Evolutionary conservation across 2,329 filamentous ascomycete species (phyloP).

Genomic region (Nothophoma quercina): DNA sequence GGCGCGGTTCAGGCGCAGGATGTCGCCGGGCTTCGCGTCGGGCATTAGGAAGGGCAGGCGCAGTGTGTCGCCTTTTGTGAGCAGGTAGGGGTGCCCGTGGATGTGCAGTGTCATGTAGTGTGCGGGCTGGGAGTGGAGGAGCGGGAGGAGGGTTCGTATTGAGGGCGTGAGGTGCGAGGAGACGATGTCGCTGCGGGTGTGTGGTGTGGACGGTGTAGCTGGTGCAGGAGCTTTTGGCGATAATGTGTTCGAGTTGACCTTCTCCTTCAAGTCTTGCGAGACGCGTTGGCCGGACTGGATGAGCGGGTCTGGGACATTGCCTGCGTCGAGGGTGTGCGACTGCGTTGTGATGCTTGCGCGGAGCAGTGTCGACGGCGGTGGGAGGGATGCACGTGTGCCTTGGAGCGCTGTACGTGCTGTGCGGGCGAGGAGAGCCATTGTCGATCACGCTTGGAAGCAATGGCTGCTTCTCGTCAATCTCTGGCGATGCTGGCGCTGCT

Average conservation of each 20-base stretch:
- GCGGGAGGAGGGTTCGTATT: slow-evolving; percentile 70
- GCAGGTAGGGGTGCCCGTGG: slow-evolving; percentile 79
- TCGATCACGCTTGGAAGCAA: slow-evolving; percentile 1
- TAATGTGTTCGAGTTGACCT: slow-evolving; percentile 25
- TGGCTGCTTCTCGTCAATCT: background rate
- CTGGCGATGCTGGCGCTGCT: background rate
- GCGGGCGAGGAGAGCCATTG: slow-evolving; percentile 55
- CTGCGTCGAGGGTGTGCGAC: slow-evolving; percentile 49
- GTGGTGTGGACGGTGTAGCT: slow-evolving; percentile 22
- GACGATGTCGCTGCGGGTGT: slow-evolving; percentile 38
- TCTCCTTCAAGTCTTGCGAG: slow-evolving; percentile 35
- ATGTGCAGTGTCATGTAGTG: slow-evolving; percentile 85
- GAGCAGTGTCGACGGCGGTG: slow-evolving; percentile 57
- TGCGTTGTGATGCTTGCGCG: slow-evolving; percentile 56
- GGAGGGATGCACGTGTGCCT: slow-evolving; percentile 64
- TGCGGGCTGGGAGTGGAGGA: slow-evolving; percentile 74
- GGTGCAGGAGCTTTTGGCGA: slow-evolving; percentile 25
- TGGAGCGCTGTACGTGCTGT: slow-evolving; percentile 69
- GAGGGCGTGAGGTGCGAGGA: slow-evolving; percentile 59
- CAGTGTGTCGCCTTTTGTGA: slow-evolving; percentile 65
- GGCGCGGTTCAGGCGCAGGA: slow-evolving; percentile 87
- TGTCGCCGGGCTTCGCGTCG: slow-evolving; percentile 72
- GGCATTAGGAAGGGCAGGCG: slow-evolving; percentile 61
- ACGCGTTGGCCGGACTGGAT: slow-evolving; percentile 58
- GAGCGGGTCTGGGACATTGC: slow-evolving; percentile 49